Percentiles rank a stretch among this genome's conserved stretches.
phyloP scores from a whole-genome alignment of 2,329 filamentous ascomycete genomes.

The Teratosphaeria nubilosa region DNA sequence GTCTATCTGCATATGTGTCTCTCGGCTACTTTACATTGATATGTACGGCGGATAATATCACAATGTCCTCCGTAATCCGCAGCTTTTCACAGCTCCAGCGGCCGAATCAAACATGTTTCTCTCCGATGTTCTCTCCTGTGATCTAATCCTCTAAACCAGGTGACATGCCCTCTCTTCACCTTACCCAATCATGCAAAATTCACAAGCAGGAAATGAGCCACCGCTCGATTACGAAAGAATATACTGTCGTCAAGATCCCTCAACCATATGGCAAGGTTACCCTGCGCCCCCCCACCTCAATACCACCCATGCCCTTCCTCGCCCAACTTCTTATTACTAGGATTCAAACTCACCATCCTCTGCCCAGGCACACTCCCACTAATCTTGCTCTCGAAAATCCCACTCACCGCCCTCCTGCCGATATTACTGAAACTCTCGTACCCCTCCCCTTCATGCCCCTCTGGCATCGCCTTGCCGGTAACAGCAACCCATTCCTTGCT shows the following conservation, averaged over 20 bases:
- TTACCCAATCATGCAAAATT: no score
- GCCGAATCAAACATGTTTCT: no score
- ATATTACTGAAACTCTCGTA: slow-evolving; percentile 47
- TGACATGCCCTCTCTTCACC: no score
- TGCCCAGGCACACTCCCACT: slow-evolving; percentile 47
- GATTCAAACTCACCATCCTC: slow-evolving; percentile 49
- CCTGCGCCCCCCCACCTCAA: slow-evolving; percentile 22
- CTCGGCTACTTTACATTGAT: background rate
- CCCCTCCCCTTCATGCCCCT: slow-evolving; percentile 8
- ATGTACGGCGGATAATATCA: background rate
- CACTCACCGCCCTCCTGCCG: slow-evolving; percentile 46
- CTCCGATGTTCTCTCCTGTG: no score
- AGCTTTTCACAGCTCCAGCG: no score
- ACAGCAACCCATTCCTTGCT: slow-evolving; percentile 48
- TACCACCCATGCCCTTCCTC: slow-evolving; percentile 52
- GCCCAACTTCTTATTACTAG: slow-evolving; percentile 42
- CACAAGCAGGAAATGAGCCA: no score
- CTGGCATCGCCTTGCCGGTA: slow-evolving; percentile 32
- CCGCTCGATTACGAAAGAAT: background rate
- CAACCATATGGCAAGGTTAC: background rate
- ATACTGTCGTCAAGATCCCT: background rate
- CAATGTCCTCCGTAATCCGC: no score
- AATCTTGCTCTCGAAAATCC: slow-evolving; percentile 48
- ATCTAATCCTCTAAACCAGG: no score
- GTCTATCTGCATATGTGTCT: background rate